A percentile compares a stretch with the other conserved stretches of the same genome.
phyloP scores from a whole-genome alignment of 306 rosid species.

The Trifolium dubium region DNA sequence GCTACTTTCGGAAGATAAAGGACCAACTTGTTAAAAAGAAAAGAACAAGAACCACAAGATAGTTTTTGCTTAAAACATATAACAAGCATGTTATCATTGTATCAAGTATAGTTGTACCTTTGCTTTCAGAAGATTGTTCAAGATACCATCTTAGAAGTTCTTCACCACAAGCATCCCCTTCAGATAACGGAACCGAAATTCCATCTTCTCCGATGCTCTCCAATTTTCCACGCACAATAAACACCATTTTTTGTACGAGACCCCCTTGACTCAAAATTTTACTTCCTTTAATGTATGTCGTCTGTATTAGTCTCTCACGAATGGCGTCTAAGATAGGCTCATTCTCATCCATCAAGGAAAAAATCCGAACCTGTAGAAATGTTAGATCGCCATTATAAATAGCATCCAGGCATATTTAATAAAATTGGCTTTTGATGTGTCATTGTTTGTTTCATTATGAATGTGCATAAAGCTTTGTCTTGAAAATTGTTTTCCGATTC shows the following conservation, averaged over 20 bases:
- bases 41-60: too few species aligned
- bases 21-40: too few species aligned
- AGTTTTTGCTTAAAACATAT: too few species aligned
- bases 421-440: background rate
- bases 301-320: slow-evolving; percentile 72
- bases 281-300: slow-evolving; percentile 80
- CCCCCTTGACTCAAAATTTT: slow-evolving; percentile 58
- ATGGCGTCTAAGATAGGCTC: slow-evolving; percentile 46
- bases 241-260: slow-evolving; percentile 78
- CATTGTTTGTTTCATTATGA: slow-evolving; percentile 20
- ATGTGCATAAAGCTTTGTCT: slow-evolving; percentile 1
- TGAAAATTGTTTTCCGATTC: slow-evolving; percentile 1
- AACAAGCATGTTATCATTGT: background rate
- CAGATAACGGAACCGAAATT: slow-evolving; percentile 56
- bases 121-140: slow-evolving; percentile 75
- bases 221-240: slow-evolving; percentile 80
- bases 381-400: background rate
- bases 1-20: background rate
- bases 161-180: slow-evolving; percentile 90
- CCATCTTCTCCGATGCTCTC: slow-evolving; percentile 77
- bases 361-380: slow-evolving; percentile 42
- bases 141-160: slow-evolving; percentile 61
- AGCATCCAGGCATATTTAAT: slow-evolving; percentile 2
- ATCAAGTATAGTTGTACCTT: slow-evolving; percentile 51
- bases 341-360: slow-evolving; percentile 18